Evolutionary conservation across 2,329 filamentous ascomycete species (phyloP), one percentile per base, ranked within the genome.

Genomic region (Cladophialophora yegresii): DNA sequence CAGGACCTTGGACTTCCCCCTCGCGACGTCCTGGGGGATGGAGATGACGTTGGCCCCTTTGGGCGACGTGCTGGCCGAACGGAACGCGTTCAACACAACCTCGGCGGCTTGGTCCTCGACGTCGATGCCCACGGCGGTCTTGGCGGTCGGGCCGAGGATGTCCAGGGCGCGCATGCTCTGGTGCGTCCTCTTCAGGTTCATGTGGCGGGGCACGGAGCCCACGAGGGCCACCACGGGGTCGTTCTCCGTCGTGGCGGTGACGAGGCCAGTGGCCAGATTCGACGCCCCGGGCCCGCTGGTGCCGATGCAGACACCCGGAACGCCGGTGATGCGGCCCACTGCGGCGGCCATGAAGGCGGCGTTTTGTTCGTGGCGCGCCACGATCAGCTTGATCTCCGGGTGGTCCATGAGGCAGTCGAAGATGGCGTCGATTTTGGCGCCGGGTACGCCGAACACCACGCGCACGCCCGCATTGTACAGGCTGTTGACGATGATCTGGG

Each of bases 331-430:
- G 32, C 79, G 73, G 10, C 80, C 80, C 23, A 79, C 73, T 0
- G 79, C 80, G 2, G 78, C 79, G 22, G 80, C 80, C 74, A 82
- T 82, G 72, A 82, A 80, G 6, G 80, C 80, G 16, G 80, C 80
- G 69, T 82, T 82, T 62, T 82, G 80, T 69, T 82, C 80, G 66
- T 82, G 80, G 16, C 80, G 75, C 63, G 79, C 81, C 12, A 82
- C 77, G 26, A 82, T 73, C 16, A 82, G 74, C 63, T 76, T 75
- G 72, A 82, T 81, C 64, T 81, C 78, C 0, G 79, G 77, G 61
- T 81, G 79, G 71, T 82, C 80, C 56, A 73, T 63, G 3, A 82
- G 73, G 4, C 75, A 77, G 71, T 82, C 78, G 73, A 82, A 82
- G 50, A 82, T 75, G 45, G 79, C 77, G 72, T 82, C 80, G 60